Conservation (phyloP, 345 rosid species). For the Eucalyptus virginea region DNA sequence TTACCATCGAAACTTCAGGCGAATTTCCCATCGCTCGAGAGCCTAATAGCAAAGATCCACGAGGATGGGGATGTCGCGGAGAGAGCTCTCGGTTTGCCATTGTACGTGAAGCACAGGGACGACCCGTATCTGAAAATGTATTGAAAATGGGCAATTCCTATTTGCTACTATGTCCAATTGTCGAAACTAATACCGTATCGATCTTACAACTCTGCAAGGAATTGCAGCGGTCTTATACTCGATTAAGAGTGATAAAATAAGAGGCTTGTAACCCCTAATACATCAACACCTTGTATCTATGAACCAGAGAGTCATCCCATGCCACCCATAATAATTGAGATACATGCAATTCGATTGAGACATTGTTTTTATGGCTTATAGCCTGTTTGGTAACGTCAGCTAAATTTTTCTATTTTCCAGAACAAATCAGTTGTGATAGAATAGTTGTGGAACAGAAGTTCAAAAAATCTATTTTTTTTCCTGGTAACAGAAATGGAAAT, state of each 20-base stretch:
- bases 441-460: neutral
- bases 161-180: neutral
- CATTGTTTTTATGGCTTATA: neutral
- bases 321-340: neutral
- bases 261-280: neutral
- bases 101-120: conserved; percentile 33
- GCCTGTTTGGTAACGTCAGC: fast-evolving
- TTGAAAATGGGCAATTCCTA: neutral
- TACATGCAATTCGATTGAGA: neutral
- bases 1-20: conserved; percentile 12
- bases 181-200: neutral
- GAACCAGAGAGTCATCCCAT: neutral
- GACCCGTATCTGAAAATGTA: conserved; percentile 27
- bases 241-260: neutral
- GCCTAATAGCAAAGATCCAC: conserved; percentile 59
- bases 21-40: conserved; percentile 64
- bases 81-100: conserved; percentile 69
- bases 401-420: no score
- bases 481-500: no score
- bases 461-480: no score
- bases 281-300: neutral
- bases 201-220: neutral
- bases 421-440: no score
- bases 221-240: neutral
- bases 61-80: conserved; percentile 60